These are phyloP conservation scores for Nigrospora oryzae DNA, from an alignment of 2,329 filamentous ascomycete species.

Conservation along the genomic window DNA sequence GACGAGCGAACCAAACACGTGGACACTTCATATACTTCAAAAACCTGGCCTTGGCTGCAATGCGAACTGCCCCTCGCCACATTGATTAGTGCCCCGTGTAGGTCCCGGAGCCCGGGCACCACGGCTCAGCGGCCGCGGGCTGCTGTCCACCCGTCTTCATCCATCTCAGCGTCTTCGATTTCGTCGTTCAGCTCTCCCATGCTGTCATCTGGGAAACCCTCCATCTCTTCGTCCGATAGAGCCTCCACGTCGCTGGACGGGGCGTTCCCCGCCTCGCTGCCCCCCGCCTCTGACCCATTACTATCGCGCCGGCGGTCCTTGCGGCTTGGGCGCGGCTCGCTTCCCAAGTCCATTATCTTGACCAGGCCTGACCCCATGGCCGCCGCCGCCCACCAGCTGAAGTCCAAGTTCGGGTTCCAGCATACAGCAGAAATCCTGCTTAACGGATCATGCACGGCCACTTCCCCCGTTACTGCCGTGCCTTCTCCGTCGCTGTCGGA, in stretches of 20 bases:
- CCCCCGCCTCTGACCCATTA: too few relatives aligned
- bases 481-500: conserved; percentile 14
- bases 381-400: conserved; percentile 58
- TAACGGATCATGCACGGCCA: conserved; percentile 51
- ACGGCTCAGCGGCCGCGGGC: not conserved
- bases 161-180: not conserved
- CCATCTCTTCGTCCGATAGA: not conserved
- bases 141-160: conserved; percentile 4
- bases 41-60: too few relatives aligned
- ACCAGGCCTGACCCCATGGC: conserved; percentile 60
- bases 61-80: too few relatives aligned
- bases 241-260: too few relatives aligned
- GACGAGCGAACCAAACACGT: too few relatives aligned
- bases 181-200: not conserved
- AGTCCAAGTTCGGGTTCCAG: conserved; percentile 62
- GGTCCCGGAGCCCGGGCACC: not conserved
- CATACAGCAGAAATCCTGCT: conserved; percentile 53
- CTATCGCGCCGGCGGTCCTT: too few relatives aligned
- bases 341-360: conserved; percentile 56
- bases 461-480: conserved; percentile 22
- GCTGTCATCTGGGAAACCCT: not conserved
- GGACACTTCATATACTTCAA: too few relatives aligned
- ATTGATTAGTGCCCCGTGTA: too few relatives aligned
- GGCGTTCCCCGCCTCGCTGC: too few relatives aligned
- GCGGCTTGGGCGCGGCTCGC: too few relatives aligned